Conservation (phyloP, 176 grass and related monocot species). For the Hsuehochloa calcarea region DNA sequence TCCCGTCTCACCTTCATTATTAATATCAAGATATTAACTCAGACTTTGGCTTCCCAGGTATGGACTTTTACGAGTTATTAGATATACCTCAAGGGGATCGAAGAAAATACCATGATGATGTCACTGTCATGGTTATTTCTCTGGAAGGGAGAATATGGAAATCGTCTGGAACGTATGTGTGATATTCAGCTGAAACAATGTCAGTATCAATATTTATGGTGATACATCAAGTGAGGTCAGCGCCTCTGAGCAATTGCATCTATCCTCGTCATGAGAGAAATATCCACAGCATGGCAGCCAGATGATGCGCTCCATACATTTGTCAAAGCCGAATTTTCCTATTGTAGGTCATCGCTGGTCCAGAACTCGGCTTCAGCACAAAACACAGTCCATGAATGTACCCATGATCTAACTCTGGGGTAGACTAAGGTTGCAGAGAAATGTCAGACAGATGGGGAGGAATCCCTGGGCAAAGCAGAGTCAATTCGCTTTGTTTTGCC, state of each 20-base stretch:
- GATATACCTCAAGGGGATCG: conserved; percentile 95
- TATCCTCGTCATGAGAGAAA: conserved; percentile 29
- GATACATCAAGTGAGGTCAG: conserved; percentile 20
- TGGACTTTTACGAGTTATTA: conserved; percentile 81
- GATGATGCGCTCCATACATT: conserved; percentile 16
- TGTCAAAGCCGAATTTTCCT: conserved; percentile 12
- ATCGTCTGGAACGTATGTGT: conserved; percentile 74
- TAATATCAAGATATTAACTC: conserved; percentile 16
- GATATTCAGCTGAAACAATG: conserved; percentile 27
- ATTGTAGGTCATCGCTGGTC: conserved; percentile 34
- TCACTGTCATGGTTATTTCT: conserved; percentile 91
- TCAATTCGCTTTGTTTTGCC: background rate
- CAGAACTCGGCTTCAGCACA: conserved; percentile 26
- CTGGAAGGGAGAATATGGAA: conserved; percentile 97
- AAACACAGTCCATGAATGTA: background rate
- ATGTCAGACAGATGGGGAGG: background rate
- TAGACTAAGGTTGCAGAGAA: conserved; percentile 16
- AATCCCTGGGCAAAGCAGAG: conserved; percentile 6
- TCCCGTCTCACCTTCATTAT: background rate
- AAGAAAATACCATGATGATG: conserved; percentile 90
- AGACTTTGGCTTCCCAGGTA: conserved; percentile 42
- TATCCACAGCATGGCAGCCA: background rate
- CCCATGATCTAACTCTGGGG: background rate
- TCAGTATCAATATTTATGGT: conserved; percentile 33
- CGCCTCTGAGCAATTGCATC: conserved; percentile 10